A percentile compares a stretch with the other conserved stretches of the same genome.
Conservation (phyloP, 176 grass and related monocot genomes). For the Leersia perrieri region DNA sequence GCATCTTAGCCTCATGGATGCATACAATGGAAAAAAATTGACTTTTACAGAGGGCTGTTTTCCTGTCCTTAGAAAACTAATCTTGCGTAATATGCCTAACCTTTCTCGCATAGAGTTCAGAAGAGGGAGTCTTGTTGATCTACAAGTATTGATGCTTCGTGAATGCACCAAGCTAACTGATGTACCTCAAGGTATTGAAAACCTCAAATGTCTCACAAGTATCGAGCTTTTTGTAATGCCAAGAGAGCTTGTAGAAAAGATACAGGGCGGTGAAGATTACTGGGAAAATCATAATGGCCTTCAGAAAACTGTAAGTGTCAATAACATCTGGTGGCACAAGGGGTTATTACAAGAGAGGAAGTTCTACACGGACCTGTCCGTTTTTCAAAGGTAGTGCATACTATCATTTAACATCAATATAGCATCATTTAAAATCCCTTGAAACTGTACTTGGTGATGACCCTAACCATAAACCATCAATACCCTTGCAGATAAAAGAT, state of each 20-base stretch:
- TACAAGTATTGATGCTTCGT: not conserved
- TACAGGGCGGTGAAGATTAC: no score
- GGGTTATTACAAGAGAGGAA: no score
- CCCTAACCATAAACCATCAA: no score
- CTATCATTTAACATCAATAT: no score
- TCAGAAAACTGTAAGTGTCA: no score
- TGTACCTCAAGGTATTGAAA: conserved; percentile 26
- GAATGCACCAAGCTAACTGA: conserved; percentile 17
- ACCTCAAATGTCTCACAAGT: conserved; percentile 14
- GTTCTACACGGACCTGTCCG: no score
- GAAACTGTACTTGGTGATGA: no score
- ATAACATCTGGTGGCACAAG: no score
- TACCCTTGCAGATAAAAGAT: no score
- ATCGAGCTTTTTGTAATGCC: conserved; percentile 29
- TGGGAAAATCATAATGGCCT: no score
- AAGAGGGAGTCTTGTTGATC: not conserved
- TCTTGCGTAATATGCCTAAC: not conserved
- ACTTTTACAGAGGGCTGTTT: not conserved
- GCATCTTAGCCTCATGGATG: conserved; percentile 2
- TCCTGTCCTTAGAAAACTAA: not conserved
- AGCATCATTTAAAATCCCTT: no score
- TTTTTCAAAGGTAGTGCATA: no score
- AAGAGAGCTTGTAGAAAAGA: not conserved
- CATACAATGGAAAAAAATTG: not conserved
- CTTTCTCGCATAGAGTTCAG: conserved; percentile 34